Evolutionary conservation across 345 rosid genomes (phyloP).

Genomic region (Triadica sebifera): DNA sequence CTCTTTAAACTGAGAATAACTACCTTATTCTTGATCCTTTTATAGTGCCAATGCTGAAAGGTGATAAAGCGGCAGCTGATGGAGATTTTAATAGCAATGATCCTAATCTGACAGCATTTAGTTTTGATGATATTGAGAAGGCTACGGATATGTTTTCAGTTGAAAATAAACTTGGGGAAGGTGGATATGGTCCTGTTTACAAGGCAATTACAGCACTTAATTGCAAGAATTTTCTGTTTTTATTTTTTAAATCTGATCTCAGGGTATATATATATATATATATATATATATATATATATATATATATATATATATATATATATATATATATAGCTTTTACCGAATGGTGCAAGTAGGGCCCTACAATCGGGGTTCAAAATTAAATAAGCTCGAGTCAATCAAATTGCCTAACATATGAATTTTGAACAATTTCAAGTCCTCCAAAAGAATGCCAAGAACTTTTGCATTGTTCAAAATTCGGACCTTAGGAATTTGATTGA

Average conservation of each 20-base stretch:
- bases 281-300: neutral
- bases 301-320: too few species aligned
- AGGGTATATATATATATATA: too few species aligned
- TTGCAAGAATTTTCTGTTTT: constrained; percentile 15
- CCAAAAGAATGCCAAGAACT: too few species aligned
- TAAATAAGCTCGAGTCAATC: too few species aligned
- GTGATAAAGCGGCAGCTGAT: neutral
- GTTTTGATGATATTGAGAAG: neutral
- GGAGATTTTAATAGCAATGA: neutral
- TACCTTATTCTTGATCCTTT: neutral
- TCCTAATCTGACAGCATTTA: neutral
- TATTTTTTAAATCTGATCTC: neutral
- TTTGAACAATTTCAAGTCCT: too few species aligned
- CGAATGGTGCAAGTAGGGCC: too few species aligned
- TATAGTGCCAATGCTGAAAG: neutral
- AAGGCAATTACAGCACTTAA: constrained; percentile 39
- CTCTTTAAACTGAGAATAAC: neutral
- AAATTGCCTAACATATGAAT: too few species aligned
- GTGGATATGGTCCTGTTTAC: too few species aligned
- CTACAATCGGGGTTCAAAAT: too few species aligned
- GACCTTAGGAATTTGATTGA: too few species aligned
- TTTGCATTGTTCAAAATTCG: too few species aligned
- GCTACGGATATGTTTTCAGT: constrained; percentile 35
- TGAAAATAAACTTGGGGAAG: constrained; percentile 34
- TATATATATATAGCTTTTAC: too few species aligned